Evolutionary conservation across 345 rosid genomes (phyloP).

Genomic region (Odontarrhena argentea): DNA sequence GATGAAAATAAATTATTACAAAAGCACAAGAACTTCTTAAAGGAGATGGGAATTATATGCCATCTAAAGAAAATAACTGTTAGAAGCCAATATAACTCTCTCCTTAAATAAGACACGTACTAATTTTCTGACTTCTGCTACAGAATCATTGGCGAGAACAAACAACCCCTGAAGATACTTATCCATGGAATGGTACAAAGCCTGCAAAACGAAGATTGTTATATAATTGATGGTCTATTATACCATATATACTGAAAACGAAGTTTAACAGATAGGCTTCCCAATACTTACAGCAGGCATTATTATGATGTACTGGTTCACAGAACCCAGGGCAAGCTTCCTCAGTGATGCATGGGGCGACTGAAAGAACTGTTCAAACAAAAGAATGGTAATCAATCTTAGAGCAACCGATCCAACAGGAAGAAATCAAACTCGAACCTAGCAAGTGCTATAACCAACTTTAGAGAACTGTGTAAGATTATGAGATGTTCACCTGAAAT

Average conservation of each 20-base stretch:
- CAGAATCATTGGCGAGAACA: constrained; percentile 76
- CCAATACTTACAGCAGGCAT: constrained; percentile 91
- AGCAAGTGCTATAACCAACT: constrained; percentile 3
- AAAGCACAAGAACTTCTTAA: constrained; percentile 5
- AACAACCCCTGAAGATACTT: constrained; percentile 87
- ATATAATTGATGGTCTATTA: constrained; percentile 2
- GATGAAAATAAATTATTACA: constrained; percentile 18
- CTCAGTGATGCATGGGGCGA: constrained; percentile 82
- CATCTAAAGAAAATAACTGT: constrained; percentile 1
- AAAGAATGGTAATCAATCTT: constrained; percentile 19
- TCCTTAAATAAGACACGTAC: constrained; percentile 42
- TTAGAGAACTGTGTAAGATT: background rate
- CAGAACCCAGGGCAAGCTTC: constrained; percentile 83
- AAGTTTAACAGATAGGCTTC: constrained; percentile 13
- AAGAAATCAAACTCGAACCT: constrained; percentile 31
- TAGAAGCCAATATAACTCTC: background rate
- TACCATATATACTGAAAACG: constrained; percentile 2
- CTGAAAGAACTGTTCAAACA: constrained; percentile 75
- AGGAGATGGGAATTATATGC: constrained; percentile 12
- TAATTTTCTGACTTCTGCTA: constrained; percentile 82
- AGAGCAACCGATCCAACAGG: constrained; percentile 2
- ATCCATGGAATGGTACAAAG: constrained; percentile 67
- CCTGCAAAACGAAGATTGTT: constrained; percentile 51
- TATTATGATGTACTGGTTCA: constrained; percentile 82
- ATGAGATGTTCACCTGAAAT: constrained; percentile 58